phyloP scores from a whole-genome alignment of 768 basidiomycete genomes.

The Amanita thiersii region DNA sequence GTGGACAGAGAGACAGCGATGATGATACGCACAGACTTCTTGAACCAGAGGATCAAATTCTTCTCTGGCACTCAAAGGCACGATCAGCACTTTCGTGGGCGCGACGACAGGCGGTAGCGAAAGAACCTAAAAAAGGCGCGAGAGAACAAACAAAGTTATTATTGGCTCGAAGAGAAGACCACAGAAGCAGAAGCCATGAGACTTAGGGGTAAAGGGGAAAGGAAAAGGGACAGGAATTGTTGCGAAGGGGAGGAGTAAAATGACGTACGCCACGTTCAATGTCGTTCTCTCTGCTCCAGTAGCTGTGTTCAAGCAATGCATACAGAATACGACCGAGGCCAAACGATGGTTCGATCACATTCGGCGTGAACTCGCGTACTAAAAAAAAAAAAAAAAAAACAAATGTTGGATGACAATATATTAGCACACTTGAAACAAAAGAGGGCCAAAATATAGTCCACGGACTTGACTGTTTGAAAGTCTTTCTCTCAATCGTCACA shows the following conservation, averaged over 20 bases:
- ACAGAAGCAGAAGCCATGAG: background rate
- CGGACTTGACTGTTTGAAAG: slow-evolving; percentile 81
- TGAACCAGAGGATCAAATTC: slow-evolving; percentile 78
- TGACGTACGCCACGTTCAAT: slow-evolving; percentile 75
- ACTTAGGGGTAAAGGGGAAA: background rate
- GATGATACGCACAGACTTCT: slow-evolving; percentile 75
- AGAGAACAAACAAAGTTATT: slow-evolving; percentile 7
- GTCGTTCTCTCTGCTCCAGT: slow-evolving; percentile 92
- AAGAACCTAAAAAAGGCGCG: slow-evolving; percentile 50
- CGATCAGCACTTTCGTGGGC: slow-evolving; percentile 95
- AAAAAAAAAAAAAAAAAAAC: slow-evolving; percentile 10
- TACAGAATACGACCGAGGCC: slow-evolving; percentile 96
- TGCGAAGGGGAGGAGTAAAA: slow-evolving; percentile 8
- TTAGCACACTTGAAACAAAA: no score
- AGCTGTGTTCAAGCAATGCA: slow-evolving; percentile 88
- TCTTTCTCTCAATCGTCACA: slow-evolving; percentile 73
- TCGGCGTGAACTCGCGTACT: slow-evolving; percentile 95
- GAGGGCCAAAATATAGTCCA: slow-evolving; percentile 14
- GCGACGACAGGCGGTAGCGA: slow-evolving; percentile 87
- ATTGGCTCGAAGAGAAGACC: slow-evolving; percentile 1
- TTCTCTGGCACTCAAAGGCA: slow-evolving; percentile 81
- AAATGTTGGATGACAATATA: slow-evolving; percentile 14
- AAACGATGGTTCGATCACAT: slow-evolving; percentile 98
- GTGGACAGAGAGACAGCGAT: slow-evolving; percentile 8
- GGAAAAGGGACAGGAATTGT: background rate